Conservation (phyloP, 2,329 filamentous ascomycete genomes). For the Paecilomyces variotii region DNA sequence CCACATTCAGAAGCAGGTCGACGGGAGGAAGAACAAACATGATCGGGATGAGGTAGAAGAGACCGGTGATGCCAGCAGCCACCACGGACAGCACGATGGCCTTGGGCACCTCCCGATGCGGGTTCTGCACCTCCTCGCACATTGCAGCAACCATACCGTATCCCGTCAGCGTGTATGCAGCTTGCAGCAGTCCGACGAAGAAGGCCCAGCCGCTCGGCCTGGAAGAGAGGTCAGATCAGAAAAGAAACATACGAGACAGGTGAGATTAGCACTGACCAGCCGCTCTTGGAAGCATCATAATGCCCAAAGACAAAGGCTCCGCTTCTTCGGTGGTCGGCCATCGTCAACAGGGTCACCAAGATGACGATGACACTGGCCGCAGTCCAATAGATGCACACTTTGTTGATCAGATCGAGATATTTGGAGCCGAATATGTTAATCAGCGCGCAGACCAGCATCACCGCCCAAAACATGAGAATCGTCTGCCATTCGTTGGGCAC, state of each 20-base stretch:
- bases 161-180: conserved; percentile 42
- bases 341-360: conserved; percentile 52
- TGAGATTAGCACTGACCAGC: conserved; percentile 42
- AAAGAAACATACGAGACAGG: not conserved
- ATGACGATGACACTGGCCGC: conserved; percentile 60
- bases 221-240: conserved; percentile 4
- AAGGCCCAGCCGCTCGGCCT: conserved; percentile 62
- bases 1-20: conserved; percentile 52
- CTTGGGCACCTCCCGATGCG: conserved; percentile 60
- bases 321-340: conserved; percentile 50
- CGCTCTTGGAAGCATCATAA: conserved; percentile 57
- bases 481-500: conserved; percentile 62
- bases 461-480: conserved; percentile 63
- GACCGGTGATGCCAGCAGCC: conserved; percentile 57
- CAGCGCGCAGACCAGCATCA: conserved; percentile 56
- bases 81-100: conserved; percentile 64
- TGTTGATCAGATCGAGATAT: conserved; percentile 61
- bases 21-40: conserved; percentile 69
- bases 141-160: conserved; percentile 66
- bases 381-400: conserved; percentile 67
- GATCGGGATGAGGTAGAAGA: conserved; percentile 63
- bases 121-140: conserved; percentile 65
- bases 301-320: conserved; percentile 60
- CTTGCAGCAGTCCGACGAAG: conserved; percentile 63
- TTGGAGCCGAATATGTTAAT: conserved; percentile 58